These are phyloP conservation scores for Warburgia ugandensis DNA, from an alignment of 164 flowering plant genomes.

Conservation along the genomic window DNA sequence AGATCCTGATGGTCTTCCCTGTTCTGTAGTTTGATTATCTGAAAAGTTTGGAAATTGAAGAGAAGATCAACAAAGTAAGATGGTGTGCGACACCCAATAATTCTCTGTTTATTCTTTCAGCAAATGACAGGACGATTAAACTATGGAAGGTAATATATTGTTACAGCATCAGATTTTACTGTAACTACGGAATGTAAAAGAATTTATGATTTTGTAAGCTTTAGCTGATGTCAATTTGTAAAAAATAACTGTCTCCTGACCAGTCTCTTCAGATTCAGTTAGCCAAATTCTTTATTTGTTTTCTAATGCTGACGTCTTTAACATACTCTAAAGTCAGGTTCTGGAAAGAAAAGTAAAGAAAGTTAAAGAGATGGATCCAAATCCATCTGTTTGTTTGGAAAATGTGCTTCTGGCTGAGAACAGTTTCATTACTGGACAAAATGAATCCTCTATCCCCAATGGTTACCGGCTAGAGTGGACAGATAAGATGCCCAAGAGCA, in stretches of 20 bases:
- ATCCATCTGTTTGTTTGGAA: conserved; percentile 41
- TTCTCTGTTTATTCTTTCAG: conserved; percentile 49
- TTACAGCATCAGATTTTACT: background rate
- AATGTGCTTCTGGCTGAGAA: conserved; percentile 59
- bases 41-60: conserved; percentile 80
- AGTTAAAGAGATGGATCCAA: conserved; percentile 40
- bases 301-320: no score
- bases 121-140: conserved; percentile 75
- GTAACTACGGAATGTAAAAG: background rate
- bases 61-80: conserved; percentile 61
- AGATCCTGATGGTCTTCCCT: conserved; percentile 10
- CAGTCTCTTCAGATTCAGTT: no score
- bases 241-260: no score
- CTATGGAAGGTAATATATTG: conserved; percentile 61
- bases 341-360: conserved; percentile 54
- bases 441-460: conserved; percentile 25
- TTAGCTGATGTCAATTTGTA: no score
- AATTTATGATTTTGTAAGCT: no score
- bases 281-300: background rate
- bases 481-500: conserved; percentile 16
- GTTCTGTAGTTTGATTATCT: conserved; percentile 64
- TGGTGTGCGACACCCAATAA: conserved; percentile 54
- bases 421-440: conserved; percentile 36
- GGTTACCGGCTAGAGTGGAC: conserved; percentile 46
- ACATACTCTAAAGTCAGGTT: conserved; percentile 54